Percentiles rank a stretch among this genome's conserved stretches.
Evolutionary conservation across 2,329 filamentous ascomycete genomes (phyloP).

Genomic region (Diplodia scrobiculata): DNA sequence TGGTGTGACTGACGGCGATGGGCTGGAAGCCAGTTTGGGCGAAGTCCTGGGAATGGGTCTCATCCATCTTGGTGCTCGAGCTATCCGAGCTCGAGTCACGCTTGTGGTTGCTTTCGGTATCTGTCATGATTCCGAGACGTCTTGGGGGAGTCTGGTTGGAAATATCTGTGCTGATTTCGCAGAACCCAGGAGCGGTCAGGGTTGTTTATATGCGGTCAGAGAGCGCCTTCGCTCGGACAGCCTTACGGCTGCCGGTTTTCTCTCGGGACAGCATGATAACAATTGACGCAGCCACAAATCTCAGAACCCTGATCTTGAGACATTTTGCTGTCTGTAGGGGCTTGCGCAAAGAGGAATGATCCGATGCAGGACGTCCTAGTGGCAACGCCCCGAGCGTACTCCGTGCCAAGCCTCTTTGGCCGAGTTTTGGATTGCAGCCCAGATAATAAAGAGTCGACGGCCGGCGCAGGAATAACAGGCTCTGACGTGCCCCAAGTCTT

Average conservation of each 20-base stretch:
- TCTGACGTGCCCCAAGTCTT: background rate
- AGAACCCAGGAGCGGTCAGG: conserved; percentile 6
- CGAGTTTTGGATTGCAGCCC: conserved; percentile 5
- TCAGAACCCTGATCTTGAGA: background rate
- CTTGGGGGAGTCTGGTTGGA: conserved; percentile 4
- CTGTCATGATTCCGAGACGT: conserved; percentile 9
- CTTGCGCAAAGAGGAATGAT: conserved; percentile 19
- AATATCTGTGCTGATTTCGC: conserved; percentile 2
- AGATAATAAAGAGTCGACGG: conserved; percentile 16
- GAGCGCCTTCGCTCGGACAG: background rate
- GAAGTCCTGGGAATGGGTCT: conserved; percentile 24
- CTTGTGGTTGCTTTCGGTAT: conserved; percentile 4
- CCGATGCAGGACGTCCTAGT: conserved; percentile 1
- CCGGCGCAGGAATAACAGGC: background rate
- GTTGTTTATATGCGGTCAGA: conserved; percentile 4
- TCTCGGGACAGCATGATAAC: conserved; percentile 22
- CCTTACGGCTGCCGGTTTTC: conserved; percentile 8
- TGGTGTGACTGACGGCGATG: conserved; percentile 17
- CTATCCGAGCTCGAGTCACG: conserved; percentile 23
- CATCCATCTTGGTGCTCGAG: conserved; percentile 23
- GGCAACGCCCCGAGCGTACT: conserved; percentile 15
- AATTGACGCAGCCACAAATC: conserved; percentile 22
- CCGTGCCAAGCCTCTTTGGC: conserved; percentile 11
- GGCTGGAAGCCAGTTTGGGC: conserved; percentile 26
- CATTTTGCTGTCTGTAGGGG: conserved; percentile 1